Base-by-base conservation (phyloP, 2,329 filamentous ascomycete species). In the Aaosphaeria pasadenensis region DNA sequence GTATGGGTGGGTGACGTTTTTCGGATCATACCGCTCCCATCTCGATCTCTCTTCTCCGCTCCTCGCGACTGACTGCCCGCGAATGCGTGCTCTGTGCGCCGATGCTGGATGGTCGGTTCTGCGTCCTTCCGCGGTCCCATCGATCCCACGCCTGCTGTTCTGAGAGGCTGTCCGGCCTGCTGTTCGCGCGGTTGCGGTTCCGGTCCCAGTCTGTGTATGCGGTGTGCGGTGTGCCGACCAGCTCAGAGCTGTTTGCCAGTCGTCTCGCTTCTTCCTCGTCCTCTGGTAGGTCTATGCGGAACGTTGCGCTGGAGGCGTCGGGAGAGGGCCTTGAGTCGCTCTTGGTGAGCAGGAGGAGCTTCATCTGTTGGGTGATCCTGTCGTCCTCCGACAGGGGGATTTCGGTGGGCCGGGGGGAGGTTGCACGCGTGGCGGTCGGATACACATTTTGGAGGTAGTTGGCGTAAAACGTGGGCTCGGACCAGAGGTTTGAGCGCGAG, bases 331-430 rank as follows among this genome's bases (percentile, higher is more conserved):
- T 61, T 4, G 59, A 47, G 42, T 74, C 68, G 29, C 55, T 54
- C 47, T 65, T 65, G 47, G 67, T 58, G 11, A 78, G 70, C 17
- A 24, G 17, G 0, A 80, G 66, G 52, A 73, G 67, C n/a, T 75
- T 69, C 71, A 78, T 77, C 51, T 79, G 76, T 54, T 77, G 74
- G 30, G 75, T 73, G 48, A 77, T 74, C 50, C 72, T 64, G 43
- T 79, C 77, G 46, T 78, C 74, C 55, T 80, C 77, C 24, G 70
- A 69, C 46, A 76, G 54, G 0, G 59, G 46, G 4, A 55, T 32
- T 28, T 58, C 52, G 11, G 60, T 60, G 4, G 64, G 59, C n/a
- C 54, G 56, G 17, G 54, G 40, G 30, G 56, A 54, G 11, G 58
- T 56, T n/a, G 60, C 55, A 43, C 54, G 59, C 11, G 56, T 36